Evolutionary conservation across 345 rosid species (phyloP).

Genomic region (Boechera divaricarpa): DNA sequence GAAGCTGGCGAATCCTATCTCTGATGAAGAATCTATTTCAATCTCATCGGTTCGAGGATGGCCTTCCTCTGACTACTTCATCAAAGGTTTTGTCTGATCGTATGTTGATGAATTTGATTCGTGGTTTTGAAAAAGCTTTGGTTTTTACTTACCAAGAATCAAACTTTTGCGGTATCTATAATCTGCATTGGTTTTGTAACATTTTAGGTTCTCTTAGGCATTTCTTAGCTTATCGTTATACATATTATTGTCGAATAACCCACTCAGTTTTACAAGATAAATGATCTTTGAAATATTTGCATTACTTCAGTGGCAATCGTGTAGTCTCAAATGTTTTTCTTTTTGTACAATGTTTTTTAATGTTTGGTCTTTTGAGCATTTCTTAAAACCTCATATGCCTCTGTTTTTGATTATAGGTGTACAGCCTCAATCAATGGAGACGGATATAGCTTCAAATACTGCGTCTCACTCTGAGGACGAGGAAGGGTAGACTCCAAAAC

Average conservation of each 20-base stretch:
- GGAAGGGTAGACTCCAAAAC: constrained; percentile 48
- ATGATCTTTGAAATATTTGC: constrained; percentile 4
- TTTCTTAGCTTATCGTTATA: neutral
- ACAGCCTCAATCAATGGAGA: constrained; percentile 48
- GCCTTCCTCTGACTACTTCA: constrained; percentile 88
- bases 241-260: neutral
- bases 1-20: constrained; percentile 67
- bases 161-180: neutral
- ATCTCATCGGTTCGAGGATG: constrained; percentile 72
- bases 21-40: constrained; percentile 61
- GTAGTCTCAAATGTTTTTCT: constrained; percentile 8
- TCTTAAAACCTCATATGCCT: neutral
- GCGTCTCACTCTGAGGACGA: constrained; percentile 61
- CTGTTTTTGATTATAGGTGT: constrained; percentile 48
- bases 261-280: neutral
- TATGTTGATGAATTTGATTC: neutral
- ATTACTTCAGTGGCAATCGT: neutral
- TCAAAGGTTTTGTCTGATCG: constrained; percentile 58
- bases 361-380: constrained; percentile 18
- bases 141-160: neutral
- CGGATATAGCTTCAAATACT: constrained; percentile 37
- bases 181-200: neutral
- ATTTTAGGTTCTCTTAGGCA: neutral
- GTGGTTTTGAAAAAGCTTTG: constrained; percentile 6
- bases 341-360: neutral